Percentiles rank a stretch among this genome's conserved stretches.
These are phyloP conservation scores for Rauvolfia tetraphylla DNA, from an alignment of 257 asterid species.

Conservation along the genomic window DNA sequence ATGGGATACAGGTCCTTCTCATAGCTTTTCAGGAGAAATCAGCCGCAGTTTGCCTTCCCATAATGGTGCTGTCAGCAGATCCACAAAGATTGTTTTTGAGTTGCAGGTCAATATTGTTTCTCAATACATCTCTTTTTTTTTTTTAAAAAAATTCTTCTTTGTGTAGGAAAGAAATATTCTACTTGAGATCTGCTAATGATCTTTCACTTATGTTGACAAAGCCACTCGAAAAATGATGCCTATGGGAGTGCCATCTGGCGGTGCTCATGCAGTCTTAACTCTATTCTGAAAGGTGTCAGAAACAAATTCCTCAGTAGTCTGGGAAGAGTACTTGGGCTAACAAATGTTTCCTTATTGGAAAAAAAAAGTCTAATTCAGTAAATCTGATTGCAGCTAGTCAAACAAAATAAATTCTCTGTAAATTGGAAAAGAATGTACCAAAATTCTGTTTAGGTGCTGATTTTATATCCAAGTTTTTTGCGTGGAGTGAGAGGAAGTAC, in stretches of 20 bases:
- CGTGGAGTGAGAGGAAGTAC: background rate
- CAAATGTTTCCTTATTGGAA: background rate
- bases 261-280: background rate
- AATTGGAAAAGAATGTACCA: background rate
- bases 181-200: background rate
- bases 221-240: background rate
- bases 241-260: background rate
- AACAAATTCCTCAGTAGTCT: background rate
- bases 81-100: slow-evolving; percentile 66
- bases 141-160: background rate
- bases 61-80: slow-evolving; percentile 43
- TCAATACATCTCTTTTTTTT: background rate
- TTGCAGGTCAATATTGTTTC: slow-evolving; percentile 52
- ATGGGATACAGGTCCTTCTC: slow-evolving; percentile 43
- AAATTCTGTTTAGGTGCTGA: background rate
- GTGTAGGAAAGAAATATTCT: background rate
- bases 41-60: slow-evolving; percentile 28
- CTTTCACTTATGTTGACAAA: background rate
- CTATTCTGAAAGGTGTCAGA: background rate
- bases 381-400: background rate
- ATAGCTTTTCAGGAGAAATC: slow-evolving; percentile 36
- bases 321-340: background rate
- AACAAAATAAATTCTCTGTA: background rate
- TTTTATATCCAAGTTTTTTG: background rate
- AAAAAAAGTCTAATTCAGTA: no score